These are phyloP conservation scores for Fennellomyces sp. DNA, from an alignment of 371 early-diverging fungal species.

Conservation along the genomic window DNA sequence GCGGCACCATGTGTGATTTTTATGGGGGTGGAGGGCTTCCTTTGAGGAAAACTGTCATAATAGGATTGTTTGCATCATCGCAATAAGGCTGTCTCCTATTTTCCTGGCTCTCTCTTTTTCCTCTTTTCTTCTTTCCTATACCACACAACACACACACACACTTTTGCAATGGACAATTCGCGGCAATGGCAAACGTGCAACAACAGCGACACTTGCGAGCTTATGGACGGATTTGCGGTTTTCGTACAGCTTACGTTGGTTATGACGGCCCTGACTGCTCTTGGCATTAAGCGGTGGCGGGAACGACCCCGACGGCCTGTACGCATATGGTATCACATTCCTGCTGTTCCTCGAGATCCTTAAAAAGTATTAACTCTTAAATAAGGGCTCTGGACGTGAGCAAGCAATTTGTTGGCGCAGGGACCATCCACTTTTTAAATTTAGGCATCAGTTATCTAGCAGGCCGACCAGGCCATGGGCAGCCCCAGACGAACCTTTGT, in stretches of 20 bases:
- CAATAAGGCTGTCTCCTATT: too few relatives aligned
- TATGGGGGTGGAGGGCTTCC: too few relatives aligned
- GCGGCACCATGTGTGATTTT: too few relatives aligned
- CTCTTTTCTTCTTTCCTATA: not conserved
- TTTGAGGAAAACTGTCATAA: too few relatives aligned
- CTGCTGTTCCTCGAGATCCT: too few relatives aligned
- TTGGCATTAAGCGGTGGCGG: slow-evolving; percentile 58
- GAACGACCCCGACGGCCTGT: slow-evolving; percentile 66
- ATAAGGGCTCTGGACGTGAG: slow-evolving; percentile 64
- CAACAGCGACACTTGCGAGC: slow-evolving; percentile 37
- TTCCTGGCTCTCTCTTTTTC: too few relatives aligned
- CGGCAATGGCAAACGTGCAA: slow-evolving; percentile 1
- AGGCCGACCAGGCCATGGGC: slow-evolving; percentile 34
- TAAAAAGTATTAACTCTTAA: too few relatives aligned
- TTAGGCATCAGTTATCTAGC: slow-evolving; percentile 54
- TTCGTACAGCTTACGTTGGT: slow-evolving; percentile 59
- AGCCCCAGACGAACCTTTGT: slow-evolving; percentile 51
- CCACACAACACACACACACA: too few relatives aligned
- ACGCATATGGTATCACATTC: slow-evolving; percentile 49
- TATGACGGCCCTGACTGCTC: slow-evolving; percentile 54
- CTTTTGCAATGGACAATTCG: not conserved
- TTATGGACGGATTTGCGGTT: slow-evolving; percentile 65
- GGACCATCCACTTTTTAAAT: slow-evolving; percentile 61
- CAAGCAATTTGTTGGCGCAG: slow-evolving; percentile 66
- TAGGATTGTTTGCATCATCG: too few relatives aligned